Base-by-base conservation (phyloP, 2,329 filamentous ascomycete genomes). In the Paecilomyces formosus region DNA sequence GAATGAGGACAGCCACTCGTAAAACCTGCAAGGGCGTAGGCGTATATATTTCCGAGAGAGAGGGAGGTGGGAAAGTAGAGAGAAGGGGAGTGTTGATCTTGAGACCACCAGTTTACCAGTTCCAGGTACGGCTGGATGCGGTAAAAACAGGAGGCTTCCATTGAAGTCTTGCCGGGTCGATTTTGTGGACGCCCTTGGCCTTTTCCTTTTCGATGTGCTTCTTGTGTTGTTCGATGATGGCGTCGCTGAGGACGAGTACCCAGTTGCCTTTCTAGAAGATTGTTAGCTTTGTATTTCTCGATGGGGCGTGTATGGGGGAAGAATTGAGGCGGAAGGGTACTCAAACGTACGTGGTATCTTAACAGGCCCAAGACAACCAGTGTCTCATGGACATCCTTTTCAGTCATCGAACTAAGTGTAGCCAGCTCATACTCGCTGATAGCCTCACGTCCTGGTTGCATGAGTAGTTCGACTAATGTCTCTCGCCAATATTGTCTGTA, bases 401-500 rank as follows among this genome's bases (percentile, higher is more conserved):
- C 92, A n/a, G 93, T 97, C 93, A 99, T 97, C 2, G 92, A 89
- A 8, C 94, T 85, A 33, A 85, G 75, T 5, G 83, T 80, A 0
- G 91, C 92, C 56, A 99, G 84, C 55, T 89, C 85, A 67, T 97
- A 92, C 57, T 97, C 92, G 58, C 89, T 96, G 57, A 90, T 88
- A 18, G 69, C 65, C 58, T 78, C 74, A 7, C 88, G 87, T 60
- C 87, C 87, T 55, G 82, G 83, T 54, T 88, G 87, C 53, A 95
- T 77, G n/a, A 99, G 80, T 13, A 96, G 73, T 60, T 97, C 92
- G 3, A 97, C 83, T 35, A 99, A 90, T 54, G 91, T 92, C 73
- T 99, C 94, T 30, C 92, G 92, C 94, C 94, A 99, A 76, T 96
- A 99, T 63, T 96, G 93, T 55, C 94, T 87, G 74, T 99, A 99